These are phyloP conservation scores for Aquilaria yunnanensis DNA, from an alignment of 345 rosid species.

Conservation along the genomic window DNA sequence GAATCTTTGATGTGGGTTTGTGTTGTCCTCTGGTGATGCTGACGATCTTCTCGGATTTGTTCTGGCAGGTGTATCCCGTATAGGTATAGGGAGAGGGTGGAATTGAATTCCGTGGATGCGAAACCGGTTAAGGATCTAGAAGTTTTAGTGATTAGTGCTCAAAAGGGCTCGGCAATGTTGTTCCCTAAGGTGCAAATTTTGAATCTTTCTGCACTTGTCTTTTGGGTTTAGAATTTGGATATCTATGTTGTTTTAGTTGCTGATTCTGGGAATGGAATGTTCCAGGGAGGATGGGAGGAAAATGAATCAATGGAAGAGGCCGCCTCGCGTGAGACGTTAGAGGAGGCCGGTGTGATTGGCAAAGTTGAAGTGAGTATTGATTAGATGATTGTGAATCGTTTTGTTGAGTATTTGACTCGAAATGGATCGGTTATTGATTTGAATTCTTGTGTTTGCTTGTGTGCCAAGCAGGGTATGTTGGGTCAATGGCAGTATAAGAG, in stretches of 20 bases:
- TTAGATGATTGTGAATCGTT: neutral
- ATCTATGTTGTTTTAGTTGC: neutral
- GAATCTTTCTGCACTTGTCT: neutral
- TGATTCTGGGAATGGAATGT: neutral
- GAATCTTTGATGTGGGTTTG: neutral
- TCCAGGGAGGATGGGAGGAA: conserved; percentile 57
- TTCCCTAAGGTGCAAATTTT: conserved; percentile 38
- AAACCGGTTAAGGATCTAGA: conserved; percentile 33
- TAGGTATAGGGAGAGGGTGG: conserved; percentile 30
- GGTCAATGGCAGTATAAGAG: conserved; percentile 52
- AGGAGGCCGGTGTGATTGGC: conserved; percentile 61
- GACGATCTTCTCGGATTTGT: conserved; percentile 1
- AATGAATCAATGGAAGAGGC: conserved; percentile 57
- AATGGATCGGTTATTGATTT: neutral
- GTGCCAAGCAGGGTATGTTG: conserved; percentile 23
- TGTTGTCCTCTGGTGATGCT: neutral
- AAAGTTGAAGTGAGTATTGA: conserved; percentile 25
- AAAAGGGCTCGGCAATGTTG: conserved; percentile 49
- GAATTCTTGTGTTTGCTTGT: neutral
- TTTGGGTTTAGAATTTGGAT: neutral
- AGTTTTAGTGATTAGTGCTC: conserved; percentile 50
- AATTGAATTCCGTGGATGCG: conserved; percentile 12
- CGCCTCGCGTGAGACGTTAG: conserved; percentile 42
- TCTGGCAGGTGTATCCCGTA: conserved; percentile 52
- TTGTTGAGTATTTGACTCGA: neutral